These are phyloP conservation scores for Myxozyma neglecta DNA, from an alignment of 805 yeast species.

Conservation along the genomic window DNA sequence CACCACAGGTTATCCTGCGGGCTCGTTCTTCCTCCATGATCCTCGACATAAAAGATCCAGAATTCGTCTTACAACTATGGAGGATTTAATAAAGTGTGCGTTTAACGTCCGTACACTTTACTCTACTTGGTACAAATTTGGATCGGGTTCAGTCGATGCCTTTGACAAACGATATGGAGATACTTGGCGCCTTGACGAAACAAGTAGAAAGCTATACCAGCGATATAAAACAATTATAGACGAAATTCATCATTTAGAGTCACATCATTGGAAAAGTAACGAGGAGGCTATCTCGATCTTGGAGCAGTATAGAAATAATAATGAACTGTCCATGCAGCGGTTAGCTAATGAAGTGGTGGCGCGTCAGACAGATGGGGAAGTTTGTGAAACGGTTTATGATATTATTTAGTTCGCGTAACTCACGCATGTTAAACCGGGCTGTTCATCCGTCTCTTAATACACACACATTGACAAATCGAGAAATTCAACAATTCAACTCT, in stretches of 20 bases:
- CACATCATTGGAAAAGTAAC: not conserved
- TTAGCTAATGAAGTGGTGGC: not conserved
- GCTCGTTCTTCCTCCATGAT: not conserved
- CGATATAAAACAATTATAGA: not conserved
- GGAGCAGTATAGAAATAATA: not conserved
- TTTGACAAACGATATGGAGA: not conserved
- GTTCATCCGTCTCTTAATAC: too few species aligned
- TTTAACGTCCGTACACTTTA: not conserved
- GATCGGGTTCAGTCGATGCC: not conserved
- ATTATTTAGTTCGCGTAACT: too few species aligned
- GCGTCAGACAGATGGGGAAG: not conserved
- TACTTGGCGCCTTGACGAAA: not conserved
- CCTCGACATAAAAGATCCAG: too few species aligned
- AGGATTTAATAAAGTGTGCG: not conserved
- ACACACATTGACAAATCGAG: too few species aligned
- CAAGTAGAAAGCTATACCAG: not conserved
- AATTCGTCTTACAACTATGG: not conserved
- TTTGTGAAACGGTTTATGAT: too few species aligned
- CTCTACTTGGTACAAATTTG: not conserved
- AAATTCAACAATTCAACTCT: too few species aligned
- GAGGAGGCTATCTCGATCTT: not conserved
- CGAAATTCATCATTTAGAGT: not conserved
- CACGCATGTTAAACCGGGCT: too few species aligned
- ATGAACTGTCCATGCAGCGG: too few species aligned
- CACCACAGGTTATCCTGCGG: too few species aligned